Evolutionary conservation across 768 basidiomycete species (phyloP), one percentile per base, ranked within the genome.

Genomic region (Russula virescens): DNA sequence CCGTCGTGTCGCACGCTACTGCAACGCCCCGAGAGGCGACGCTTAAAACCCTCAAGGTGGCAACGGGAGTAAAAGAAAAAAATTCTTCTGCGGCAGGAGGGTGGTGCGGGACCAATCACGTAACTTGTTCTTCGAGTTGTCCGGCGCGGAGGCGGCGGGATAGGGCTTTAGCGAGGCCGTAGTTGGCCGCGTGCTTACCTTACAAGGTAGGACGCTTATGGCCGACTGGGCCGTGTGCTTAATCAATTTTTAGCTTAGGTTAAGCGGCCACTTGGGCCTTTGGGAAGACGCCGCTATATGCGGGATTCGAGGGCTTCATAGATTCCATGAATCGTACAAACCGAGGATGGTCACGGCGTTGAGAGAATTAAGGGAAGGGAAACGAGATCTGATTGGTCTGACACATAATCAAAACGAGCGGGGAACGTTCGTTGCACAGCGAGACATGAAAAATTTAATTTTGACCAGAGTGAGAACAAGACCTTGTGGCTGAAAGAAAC

Each of bases 181-280:
- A 25, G 38, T 54, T 42, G 53, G 53, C 40, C 53, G 38, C 25
- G 14, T 19, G 47, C 21, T 34, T 50, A 10, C 55, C 61, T 53
- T 53, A 19, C n/a, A 21, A 23, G 56, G 55, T 11, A 23, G 35
- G 43, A 51, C 13, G 56, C 34, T 52, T 63, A 58, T 58, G 26
- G 47, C 57, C 57, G 56, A 47, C 38, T 40, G 35, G 26, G 51
- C 57, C 56, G 50, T 57, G 25, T 23, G 34, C 43, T 57, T 62
- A 48, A 58, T 58, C 57, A 58, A 21, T 47, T 56, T 63, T 63
- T 53, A 63, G 50, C 35, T 53, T 63, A 58, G 62, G 56, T 62
- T 57, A 63, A 54, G 58, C 42, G 58, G 53, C 53, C 52, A 56
- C 21, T 47, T 47, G 51, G 46, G 46, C n/a, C 2, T 55, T 64